These are phyloP conservation scores for Capsicum baccatum DNA, from an alignment of 257 asterid genomes.

Conservation along the genomic window DNA sequence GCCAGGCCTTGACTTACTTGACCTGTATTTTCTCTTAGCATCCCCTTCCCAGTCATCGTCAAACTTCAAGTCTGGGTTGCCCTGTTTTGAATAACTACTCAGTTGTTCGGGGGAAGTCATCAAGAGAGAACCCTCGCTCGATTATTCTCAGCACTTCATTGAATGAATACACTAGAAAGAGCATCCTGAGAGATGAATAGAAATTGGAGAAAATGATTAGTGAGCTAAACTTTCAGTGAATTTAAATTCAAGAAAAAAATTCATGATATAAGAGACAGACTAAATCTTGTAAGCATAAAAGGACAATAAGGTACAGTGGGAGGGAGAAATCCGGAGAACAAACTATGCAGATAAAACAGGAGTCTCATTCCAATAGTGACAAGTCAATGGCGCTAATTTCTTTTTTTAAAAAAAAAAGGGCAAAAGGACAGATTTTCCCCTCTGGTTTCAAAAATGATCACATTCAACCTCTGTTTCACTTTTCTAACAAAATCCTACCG, in stretches of 20 bases:
- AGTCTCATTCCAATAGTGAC: not conserved
- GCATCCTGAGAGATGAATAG: constrained; percentile 1
- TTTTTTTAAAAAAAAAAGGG: not conserved
- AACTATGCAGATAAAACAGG: not conserved
- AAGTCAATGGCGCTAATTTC: not conserved
- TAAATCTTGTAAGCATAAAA: not conserved
- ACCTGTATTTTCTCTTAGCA: constrained; percentile 56
- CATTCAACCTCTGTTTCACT: too few species aligned
- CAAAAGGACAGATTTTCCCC: too few species aligned
- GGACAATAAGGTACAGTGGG: not conserved
- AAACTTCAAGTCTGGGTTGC: constrained; percentile 64
- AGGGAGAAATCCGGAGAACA: not conserved
- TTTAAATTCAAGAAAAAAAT: not conserved
- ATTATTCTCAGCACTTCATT: constrained; percentile 26
- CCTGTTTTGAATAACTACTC: constrained; percentile 57
- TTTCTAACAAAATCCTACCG: too few species aligned
- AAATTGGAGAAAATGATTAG: not conserved
- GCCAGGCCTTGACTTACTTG: constrained; percentile 63
- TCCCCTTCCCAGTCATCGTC: constrained; percentile 73
- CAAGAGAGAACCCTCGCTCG: constrained; percentile 41
- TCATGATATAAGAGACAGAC: not conserved
- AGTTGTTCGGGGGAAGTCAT: constrained; percentile 77
- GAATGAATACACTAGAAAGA: constrained; percentile 16
- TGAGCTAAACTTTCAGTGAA: constrained; percentile 4
- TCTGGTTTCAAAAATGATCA: too few species aligned